These are phyloP conservation scores for Syncephalastrum monosporum DNA, from an alignment of 371 early-diverging fungal genomes.

Conservation along the genomic window DNA sequence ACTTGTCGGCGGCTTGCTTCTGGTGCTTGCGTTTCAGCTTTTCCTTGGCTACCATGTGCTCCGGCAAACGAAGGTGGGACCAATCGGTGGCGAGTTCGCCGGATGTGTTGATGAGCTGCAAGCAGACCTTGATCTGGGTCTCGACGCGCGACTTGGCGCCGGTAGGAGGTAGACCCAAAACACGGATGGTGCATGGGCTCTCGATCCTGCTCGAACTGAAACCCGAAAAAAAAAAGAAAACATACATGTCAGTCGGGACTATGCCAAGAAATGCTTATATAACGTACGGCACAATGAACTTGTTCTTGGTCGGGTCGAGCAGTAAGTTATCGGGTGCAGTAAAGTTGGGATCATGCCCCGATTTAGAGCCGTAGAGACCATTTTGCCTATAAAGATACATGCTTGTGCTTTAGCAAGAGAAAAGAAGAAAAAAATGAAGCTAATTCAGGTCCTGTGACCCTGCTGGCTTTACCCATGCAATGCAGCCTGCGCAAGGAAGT, in stretches of 20 bases:
- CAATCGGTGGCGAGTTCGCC: conserved; percentile 67
- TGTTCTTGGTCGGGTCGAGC: conserved; percentile 22
- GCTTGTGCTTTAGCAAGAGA: neutral
- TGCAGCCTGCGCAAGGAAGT: conserved; percentile 46
- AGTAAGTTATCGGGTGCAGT: conserved; percentile 27
- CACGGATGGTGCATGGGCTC: conserved; percentile 48
- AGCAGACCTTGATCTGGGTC: conserved; percentile 79
- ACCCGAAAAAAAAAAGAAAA: no score
- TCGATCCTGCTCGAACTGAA: conserved; percentile 21
- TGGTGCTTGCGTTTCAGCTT: conserved; percentile 49
- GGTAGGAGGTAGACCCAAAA: conserved; percentile 67
- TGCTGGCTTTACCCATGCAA: conserved; percentile 34
- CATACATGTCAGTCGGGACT: neutral
- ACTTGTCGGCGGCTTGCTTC: conserved; percentile 32
- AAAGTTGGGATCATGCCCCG: conserved; percentile 19
- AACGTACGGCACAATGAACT: conserved; percentile 25
- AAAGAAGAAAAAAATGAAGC: conserved; percentile 1
- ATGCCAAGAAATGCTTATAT: neutral
- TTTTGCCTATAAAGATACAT: conserved; percentile 26
- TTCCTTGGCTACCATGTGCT: conserved; percentile 67
- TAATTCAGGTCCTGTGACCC: neutral
- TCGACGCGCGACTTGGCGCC: conserved; percentile 83
- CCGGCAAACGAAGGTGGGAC: conserved; percentile 73
- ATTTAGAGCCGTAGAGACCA: conserved; percentile 34
- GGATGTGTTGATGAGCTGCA: conserved; percentile 60